Evolutionary conservation across 352 stramenopile species (phyloP).

Genomic region (Globisporangium emineosum): DNA sequence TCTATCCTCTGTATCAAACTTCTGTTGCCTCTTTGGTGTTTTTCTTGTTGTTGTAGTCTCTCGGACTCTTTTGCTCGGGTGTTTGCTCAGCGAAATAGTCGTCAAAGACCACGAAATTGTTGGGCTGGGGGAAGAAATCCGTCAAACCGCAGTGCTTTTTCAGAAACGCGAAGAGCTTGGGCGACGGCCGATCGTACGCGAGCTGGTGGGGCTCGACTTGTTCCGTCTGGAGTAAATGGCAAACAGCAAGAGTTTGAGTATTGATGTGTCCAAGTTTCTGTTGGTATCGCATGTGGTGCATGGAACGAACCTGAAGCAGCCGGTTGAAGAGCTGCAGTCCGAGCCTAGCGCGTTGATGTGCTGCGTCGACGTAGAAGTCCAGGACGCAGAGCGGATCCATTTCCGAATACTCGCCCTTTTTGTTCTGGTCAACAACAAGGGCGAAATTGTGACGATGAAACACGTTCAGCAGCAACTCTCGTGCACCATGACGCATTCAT

Average conservation of each 20-base stretch:
- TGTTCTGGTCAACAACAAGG: conserved; percentile 27
- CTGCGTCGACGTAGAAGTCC: conserved; percentile 71
- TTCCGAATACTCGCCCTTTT: conserved; percentile 60
- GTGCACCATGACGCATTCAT: too few species aligned
- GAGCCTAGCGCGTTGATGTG: conserved; percentile 53
- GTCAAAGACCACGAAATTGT: conserved; percentile 86
- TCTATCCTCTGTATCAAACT: not conserved
- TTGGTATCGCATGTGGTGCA: not conserved
- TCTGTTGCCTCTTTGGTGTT: not conserved
- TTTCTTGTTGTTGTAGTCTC: conserved; percentile 5
- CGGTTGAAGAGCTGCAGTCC: conserved; percentile 59
- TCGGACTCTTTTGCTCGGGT: conserved; percentile 1
- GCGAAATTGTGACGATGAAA: not conserved
- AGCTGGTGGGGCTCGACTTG: conserved; percentile 21
- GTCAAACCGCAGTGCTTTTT: conserved; percentile 59
- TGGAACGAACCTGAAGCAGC: conserved; percentile 40
- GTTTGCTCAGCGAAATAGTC: conserved; percentile 40
- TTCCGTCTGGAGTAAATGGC: conserved; percentile 1
- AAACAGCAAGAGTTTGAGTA: not conserved
- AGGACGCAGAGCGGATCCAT: conserved; percentile 74
- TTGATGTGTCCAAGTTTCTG: not conserved
- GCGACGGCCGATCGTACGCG: conserved; percentile 78
- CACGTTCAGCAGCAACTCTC: not conserved
- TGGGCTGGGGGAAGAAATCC: conserved; percentile 61
- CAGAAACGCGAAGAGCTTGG: conserved; percentile 78